Evolutionary conservation across 176 grass and related monocot species (phyloP).

Genomic region (Ensete ventricosum): DNA sequence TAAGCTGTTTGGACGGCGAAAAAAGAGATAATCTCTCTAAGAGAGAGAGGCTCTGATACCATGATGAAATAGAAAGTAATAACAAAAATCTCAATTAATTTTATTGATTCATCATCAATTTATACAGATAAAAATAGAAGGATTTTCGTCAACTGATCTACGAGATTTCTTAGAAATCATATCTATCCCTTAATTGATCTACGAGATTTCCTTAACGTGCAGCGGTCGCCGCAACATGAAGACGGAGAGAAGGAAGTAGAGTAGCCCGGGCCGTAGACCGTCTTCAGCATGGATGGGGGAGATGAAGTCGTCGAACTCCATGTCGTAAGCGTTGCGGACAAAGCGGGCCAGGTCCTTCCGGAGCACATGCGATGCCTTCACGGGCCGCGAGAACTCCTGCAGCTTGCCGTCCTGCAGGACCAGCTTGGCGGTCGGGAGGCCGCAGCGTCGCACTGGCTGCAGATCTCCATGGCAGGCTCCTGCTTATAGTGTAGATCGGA

Average conservation of each 20-base stretch:
- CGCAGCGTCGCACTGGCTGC: conserved; percentile 10
- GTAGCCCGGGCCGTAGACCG: conserved; percentile 60
- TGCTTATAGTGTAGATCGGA: background rate
- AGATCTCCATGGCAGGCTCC: background rate
- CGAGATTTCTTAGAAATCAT: too few species aligned
- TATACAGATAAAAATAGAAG: too few species aligned
- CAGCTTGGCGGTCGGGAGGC: conserved; percentile 42
- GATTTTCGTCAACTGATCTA: too few species aligned
- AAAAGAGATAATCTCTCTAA: too few species aligned
- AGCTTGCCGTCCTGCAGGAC: conserved; percentile 53
- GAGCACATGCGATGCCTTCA: conserved; percentile 46
- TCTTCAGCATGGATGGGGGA: conserved; percentile 29
- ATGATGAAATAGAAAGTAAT: too few species aligned
- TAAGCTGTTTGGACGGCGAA: too few species aligned
- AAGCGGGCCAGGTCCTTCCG: conserved; percentile 39
- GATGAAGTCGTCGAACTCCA: conserved; percentile 50
- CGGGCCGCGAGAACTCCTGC: conserved; percentile 48
- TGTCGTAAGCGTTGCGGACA: conserved; percentile 64
- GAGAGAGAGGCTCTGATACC: too few species aligned
- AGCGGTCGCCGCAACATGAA: conserved; percentile 50
- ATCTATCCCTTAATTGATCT: too few species aligned
- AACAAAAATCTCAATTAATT: too few species aligned
- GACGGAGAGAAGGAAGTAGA: conserved; percentile 79
- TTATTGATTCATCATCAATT: too few species aligned
- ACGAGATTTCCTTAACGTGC: conserved; percentile 1